Evolutionary conservation across 2,329 filamentous ascomycete species (phyloP), one percentile per base, ranked within the genome.

Genomic region (Penicillium olsonii): DNA sequence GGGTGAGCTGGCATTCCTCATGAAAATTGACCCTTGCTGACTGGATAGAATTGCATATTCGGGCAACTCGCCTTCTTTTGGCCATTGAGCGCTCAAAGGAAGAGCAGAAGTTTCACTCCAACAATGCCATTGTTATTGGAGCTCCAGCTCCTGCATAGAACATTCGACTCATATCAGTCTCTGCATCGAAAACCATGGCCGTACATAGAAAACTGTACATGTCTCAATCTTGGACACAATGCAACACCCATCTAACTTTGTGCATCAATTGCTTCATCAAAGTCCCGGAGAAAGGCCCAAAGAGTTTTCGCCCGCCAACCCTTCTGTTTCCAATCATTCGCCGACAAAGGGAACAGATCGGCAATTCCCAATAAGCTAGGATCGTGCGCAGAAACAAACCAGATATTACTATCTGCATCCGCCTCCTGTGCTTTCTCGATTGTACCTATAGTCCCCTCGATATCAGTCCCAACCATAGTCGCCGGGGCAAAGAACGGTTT

Each of bases 31-130:
- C 20, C 8, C 8, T 19, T 45, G 33, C 37, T 49, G 22, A 15
- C 29, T 27, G 11, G 19, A 3, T 61, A 88, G 87, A 90, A 72
- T 70, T 91, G 45, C 70, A 87, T 35, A 77, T 91, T 29, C 80
- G 84, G 41, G 84, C 84, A 3, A 82, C 78, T 41, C 78, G 80
- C 60, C 73, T 90, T 29, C 74, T 89, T 12, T 68, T 87, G 31
- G 83, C 79, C 50, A 72, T 88, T 19, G 89, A 94, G 64, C 75
- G 81, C 62, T 84, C 84, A 1, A 73, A 83, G 48, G 73, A 78
- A 42, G 81, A 87, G 61, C 79, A 87, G 56, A 72, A 80, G 40
- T 77, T 77, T 38, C 73, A 78, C 12, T 27, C 43, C 52, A 78
- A 80, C 64, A 88, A 85, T 70, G 84, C 86, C 45, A 76, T 90